Conservation (phyloP, 129 eudicot genomes). For the Artemisia tridentata region DNA sequence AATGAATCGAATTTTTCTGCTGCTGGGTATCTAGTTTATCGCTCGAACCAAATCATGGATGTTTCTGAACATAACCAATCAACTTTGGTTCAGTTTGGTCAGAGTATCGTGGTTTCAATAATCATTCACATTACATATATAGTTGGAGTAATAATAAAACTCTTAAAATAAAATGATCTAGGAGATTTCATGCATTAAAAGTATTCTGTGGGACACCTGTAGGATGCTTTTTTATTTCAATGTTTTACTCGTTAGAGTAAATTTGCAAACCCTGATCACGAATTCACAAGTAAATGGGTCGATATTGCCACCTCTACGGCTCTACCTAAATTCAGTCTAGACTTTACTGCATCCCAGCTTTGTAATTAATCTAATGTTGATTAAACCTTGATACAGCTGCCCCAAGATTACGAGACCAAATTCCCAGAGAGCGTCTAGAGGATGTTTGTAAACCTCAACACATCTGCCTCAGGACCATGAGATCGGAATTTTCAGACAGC, state of each 20-base stretch:
- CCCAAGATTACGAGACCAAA: constrained; percentile 57
- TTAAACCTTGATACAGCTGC: constrained; percentile 41
- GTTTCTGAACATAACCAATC: neutral
- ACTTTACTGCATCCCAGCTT: no score
- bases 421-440: constrained; percentile 59
- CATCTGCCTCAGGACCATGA: neutral
- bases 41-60: neutral
- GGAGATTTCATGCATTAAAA: neutral
- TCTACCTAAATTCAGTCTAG: no score
- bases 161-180: no score
- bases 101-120: neutral
- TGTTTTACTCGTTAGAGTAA: neutral
- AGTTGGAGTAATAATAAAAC: neutral
- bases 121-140: neutral
- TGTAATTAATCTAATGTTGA: constrained; percentile 2
- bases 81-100: neutral
- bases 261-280: no score
- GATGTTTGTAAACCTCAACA: constrained; percentile 2
- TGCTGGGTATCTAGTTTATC: neutral
- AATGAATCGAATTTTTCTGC: neutral
- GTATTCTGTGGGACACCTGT: neutral
- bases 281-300: no score
- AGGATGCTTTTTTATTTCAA: no score
- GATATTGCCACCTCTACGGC: no score
- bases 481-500: neutral